phyloP scores from a whole-genome alignment of 1,284 basidiomycete genomes.

The Rhodotorula sp. region DNA sequence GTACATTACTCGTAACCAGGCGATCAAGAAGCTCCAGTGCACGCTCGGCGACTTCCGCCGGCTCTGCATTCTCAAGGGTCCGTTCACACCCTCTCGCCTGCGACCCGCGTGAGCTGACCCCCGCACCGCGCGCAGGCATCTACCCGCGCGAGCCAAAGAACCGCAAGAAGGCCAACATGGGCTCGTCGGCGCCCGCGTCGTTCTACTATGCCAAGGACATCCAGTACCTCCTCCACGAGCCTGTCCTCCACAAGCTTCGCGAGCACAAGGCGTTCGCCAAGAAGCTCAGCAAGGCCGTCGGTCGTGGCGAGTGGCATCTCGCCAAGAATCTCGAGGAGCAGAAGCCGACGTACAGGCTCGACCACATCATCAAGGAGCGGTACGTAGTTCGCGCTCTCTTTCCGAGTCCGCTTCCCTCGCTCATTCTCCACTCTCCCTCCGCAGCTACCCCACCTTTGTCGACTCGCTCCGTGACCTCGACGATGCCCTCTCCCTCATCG shows the following conservation, averaged over 20 bases:
- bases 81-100: conserved; percentile 39
- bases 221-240: conserved; percentile 95
- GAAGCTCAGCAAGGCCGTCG: conserved; percentile 90
- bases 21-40: conserved; percentile 72
- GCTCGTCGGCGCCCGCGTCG: conserved; percentile 84
- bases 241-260: conserved; percentile 88
- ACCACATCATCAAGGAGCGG: conserved; percentile 98
- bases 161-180: conserved; percentile 95
- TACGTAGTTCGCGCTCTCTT: conserved; percentile 49
- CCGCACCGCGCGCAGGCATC: conserved; percentile 65
- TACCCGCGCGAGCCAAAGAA: conserved; percentile 94
- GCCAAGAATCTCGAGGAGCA: conserved; percentile 93
- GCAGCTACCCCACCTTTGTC: conserved; percentile 93
- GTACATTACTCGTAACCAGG: conserved; percentile 75
- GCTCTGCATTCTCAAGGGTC: conserved; percentile 96
- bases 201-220: conserved; percentile 99
- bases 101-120: background rate
- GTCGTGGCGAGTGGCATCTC: conserved; percentile 89
- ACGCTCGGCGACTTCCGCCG: conserved; percentile 96
- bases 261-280: conserved; percentile 99
- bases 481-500: conserved; percentile 93
- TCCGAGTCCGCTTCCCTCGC: too few relatives aligned
- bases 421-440: background rate
- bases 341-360: conserved; percentile 70
- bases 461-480: conserved; percentile 96